These are phyloP conservation scores for Begonia loranthoides DNA, from an alignment of 306 rosid genomes.

Conservation along the genomic window DNA sequence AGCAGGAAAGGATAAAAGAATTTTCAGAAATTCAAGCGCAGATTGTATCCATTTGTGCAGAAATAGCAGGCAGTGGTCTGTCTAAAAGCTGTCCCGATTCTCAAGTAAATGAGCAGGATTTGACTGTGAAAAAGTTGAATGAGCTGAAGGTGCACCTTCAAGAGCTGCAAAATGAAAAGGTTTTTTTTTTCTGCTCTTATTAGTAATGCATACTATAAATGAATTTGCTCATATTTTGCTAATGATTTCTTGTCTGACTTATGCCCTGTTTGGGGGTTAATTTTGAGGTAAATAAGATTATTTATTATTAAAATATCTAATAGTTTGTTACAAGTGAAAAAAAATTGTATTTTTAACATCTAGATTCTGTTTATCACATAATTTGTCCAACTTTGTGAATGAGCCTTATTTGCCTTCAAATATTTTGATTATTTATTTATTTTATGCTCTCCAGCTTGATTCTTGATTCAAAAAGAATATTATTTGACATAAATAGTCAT, in stretches of 20 bases:
- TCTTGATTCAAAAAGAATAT: too few relatives aligned
- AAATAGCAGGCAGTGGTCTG: slow-evolving; percentile 50
- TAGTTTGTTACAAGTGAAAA: too few relatives aligned
- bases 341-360: too few relatives aligned
- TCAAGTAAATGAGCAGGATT: slow-evolving; percentile 26
- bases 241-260: slow-evolving; percentile 7
- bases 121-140: slow-evolving; percentile 48
- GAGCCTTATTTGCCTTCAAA: too few relatives aligned
- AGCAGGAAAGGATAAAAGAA: slow-evolving; percentile 40
- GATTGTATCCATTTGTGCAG: slow-evolving; percentile 42
- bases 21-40: slow-evolving; percentile 50
- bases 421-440: too few relatives aligned
- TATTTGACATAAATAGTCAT: too few relatives aligned
- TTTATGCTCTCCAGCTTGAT: too few relatives aligned
- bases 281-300: too few relatives aligned
- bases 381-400: too few relatives aligned
- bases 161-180: slow-evolving; percentile 85
- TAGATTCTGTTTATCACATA: too few relatives aligned
- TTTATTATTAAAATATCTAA: too few relatives aligned
- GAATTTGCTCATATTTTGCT: neutral
- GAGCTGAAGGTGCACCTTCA: slow-evolving; percentile 64
- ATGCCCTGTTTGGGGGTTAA: neutral
- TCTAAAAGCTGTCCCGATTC: slow-evolving; percentile 23
- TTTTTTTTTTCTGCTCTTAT: slow-evolving; percentile 8
- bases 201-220: slow-evolving; percentile 1